These are phyloP conservation scores for Malassezia equina DNA, from an alignment of 1,284 basidiomycete genomes.

Conservation along the genomic window DNA sequence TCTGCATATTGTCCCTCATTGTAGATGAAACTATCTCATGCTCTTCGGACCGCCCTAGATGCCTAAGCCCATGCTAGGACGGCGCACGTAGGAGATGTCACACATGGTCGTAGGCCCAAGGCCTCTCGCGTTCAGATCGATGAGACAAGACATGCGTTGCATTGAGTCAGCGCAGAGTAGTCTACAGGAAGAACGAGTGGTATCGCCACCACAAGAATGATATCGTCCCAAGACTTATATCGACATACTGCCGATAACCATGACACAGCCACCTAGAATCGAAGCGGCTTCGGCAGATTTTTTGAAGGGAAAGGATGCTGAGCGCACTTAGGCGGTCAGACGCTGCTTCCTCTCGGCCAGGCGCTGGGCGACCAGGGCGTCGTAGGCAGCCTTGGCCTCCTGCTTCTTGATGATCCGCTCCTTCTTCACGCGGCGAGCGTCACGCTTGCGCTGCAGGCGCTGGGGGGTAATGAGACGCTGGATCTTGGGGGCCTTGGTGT, in stretches of 20 bases:
- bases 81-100: no score
- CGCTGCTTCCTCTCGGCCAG: slow-evolving; percentile 72
- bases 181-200: slow-evolving; percentile 18
- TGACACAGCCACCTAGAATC: slow-evolving; percentile 7
- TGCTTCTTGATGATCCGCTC: slow-evolving; percentile 81
- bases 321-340: not conserved
- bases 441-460: slow-evolving; percentile 91
- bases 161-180: slow-evolving; percentile 14
- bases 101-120: no score
- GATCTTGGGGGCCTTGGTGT: slow-evolving; percentile 86
- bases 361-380: slow-evolving; percentile 74
- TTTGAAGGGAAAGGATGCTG: slow-evolving; percentile 1
- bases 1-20: not conserved
- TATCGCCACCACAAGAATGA: slow-evolving; percentile 5
- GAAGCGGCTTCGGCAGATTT: slow-evolving; percentile 11
- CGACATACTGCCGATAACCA: slow-evolving; percentile 4
- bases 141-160: slow-evolving; percentile 11
- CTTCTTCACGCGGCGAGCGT: slow-evolving; percentile 78
- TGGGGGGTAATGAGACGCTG: slow-evolving; percentile 67
- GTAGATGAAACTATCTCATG: not conserved
- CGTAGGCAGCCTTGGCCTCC: slow-evolving; percentile 77
- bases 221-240: slow-evolving; percentile 18
- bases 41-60: no score
- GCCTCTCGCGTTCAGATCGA: not conserved
- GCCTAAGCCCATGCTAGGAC: no score